Base-by-base conservation (phyloP, 257 asterid genomes). In the Fraxinus excelsior region DNA sequence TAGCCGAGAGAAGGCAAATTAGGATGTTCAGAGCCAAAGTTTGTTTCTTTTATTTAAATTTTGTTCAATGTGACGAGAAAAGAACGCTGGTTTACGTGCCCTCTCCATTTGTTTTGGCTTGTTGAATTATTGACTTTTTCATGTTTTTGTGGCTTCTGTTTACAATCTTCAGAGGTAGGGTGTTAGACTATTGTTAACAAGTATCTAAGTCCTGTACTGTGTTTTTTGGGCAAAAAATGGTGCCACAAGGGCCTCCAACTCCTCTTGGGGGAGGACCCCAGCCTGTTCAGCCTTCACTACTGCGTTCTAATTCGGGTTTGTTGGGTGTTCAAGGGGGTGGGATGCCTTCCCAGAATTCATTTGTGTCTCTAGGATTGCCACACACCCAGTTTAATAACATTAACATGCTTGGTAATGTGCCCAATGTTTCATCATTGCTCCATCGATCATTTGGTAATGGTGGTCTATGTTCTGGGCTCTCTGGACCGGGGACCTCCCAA, bases 281-380 rank as follows among this genome's bases (percentile, higher is more conserved):
- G 86, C 79, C 88, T 32, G 83, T 87, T 69, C 91, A 90, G 1
- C 78, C 93, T 13, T 87, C 67, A 10, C 67, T 60, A 10, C 19
- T 60, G 67, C 29, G 32, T 11, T 60, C 67, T 7, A 60, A 60
- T 84, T 90, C 97, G 42, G 89, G 94, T 65, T 72, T 89, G 74
- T 70, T 93, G 97, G 87, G 93, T 64, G 92, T 93, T 75, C 96
- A 91, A 78, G 97, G 96, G 26, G 92, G 93, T 58, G 94, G 89
- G 69, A 88, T 88, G 86, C 82, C 91, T 26, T 85, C 96, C 8
- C 97, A 83, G 75, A 90, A 86, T 76, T 85, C 87, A 32, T 91
- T 90, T 64, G 78, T 90, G 0, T 87, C 97, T 72, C 71, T 90
- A 82, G 90, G 89, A 49, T 92, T 97, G 2, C 96, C 96, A 0